These are phyloP conservation scores for Drechslerella coelobrocha DNA, from an alignment of 2,329 filamentous ascomycete species.

Conservation along the genomic window DNA sequence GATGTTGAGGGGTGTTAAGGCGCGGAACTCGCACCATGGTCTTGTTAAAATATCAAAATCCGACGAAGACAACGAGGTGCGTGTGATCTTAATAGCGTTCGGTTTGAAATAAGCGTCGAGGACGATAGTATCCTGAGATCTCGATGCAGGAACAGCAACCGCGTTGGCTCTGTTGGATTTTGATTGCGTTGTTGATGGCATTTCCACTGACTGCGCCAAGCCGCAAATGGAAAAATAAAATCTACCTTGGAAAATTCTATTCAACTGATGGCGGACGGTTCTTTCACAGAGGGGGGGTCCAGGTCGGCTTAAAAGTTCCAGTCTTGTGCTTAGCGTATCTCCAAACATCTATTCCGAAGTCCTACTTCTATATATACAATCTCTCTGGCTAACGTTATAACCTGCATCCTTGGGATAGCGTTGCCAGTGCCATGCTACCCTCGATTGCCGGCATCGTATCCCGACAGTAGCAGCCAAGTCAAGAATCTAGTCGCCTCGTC, in stretches of 20 bases:
- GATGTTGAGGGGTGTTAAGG: conserved; percentile 3
- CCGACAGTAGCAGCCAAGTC: not conserved
- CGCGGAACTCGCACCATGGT: conserved; percentile 9
- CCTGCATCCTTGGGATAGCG: too few relatives aligned
- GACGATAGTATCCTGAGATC: too few relatives aligned
- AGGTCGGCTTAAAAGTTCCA: too few relatives aligned
- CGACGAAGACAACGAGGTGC: not conserved
- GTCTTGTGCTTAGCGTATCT: too few relatives aligned
- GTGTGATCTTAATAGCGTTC: not conserved
- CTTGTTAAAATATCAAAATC: not conserved
- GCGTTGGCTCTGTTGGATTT: conserved; percentile 47
- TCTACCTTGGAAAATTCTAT: not conserved
- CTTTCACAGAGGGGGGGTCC: too few relatives aligned
- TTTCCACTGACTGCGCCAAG: conserved; percentile 2
- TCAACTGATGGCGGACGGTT: not conserved
- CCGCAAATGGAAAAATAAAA: too few relatives aligned
- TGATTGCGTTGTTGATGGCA: conserved; percentile 29
- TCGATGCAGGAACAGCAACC: not conserved
- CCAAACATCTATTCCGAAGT: too few relatives aligned
- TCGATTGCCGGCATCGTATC: conserved; percentile 1
- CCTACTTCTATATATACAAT: not conserved
- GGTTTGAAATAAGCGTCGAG: not conserved
- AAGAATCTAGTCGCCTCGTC: conserved; percentile 18
- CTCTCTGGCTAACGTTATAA: not conserved
- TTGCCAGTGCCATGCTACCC: not conserved